Evolutionary conservation across 202 grass and related monocot genomes (phyloP).

Genomic region (Eragrostis tef): DNA sequence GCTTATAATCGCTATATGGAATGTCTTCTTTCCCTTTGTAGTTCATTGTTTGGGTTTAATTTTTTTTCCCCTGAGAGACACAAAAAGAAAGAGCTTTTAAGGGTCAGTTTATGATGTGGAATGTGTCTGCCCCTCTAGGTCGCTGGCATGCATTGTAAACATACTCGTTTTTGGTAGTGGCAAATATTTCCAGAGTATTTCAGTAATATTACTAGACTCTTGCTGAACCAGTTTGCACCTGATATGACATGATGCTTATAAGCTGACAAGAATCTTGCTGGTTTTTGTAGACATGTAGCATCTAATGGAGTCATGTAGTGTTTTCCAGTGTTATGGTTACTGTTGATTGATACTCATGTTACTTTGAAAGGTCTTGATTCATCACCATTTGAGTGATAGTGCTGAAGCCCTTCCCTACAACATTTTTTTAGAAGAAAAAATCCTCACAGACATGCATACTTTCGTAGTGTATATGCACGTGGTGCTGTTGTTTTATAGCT

Average conservation of each 20-base stretch:
- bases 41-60: neutral
- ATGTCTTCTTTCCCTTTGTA: constrained; percentile 2
- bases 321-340: neutral
- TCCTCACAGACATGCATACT: constrained; percentile 4
- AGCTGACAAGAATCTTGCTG: neutral
- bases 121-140: neutral
- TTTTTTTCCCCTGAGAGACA: neutral
- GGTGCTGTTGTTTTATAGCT: neutral
- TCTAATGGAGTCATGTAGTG: neutral
- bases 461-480: constrained; percentile 19
- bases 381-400: constrained; percentile 5
- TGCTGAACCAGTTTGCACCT: constrained; percentile 21
- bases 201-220: neutral
- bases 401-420: neutral
- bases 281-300: constrained; percentile 8
- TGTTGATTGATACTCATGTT: neutral
- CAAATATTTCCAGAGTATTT: neutral
- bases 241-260: constrained; percentile 7
- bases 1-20: constrained; percentile 27
- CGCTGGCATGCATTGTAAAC: neutral
- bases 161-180: neutral
- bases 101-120: neutral
- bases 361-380: neutral
- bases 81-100: neutral
- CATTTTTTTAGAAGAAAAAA: neutral